phyloP scores from a whole-genome alignment of 2,329 filamentous ascomycete species.

The Aspergillus carbonarius region DNA sequence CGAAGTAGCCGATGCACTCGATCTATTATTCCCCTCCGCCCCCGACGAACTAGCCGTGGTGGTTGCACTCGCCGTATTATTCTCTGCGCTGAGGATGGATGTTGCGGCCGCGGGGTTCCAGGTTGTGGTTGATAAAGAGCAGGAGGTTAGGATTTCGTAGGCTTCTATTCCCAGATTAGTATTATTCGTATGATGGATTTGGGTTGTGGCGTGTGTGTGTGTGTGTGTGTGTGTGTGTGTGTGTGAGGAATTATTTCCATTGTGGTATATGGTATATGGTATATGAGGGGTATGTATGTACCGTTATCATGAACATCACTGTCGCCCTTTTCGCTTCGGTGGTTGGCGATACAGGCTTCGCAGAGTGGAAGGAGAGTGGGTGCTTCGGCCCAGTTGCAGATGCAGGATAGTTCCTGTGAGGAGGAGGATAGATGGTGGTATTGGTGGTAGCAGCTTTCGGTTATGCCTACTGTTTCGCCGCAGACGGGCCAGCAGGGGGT shows the following conservation, averaged over 20 bases:
- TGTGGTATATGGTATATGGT: too few species aligned
- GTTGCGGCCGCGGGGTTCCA: conserved; percentile 27
- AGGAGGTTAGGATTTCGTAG: conserved; percentile 31
- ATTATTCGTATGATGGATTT: too few species aligned
- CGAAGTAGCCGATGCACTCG: background rate
- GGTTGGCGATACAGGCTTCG: conserved; percentile 34
- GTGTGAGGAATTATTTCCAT: too few species aligned
- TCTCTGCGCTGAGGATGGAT: conserved; percentile 7
- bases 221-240: too few species aligned
- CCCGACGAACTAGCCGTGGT: background rate
- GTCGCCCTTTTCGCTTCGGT: conserved; percentile 22
- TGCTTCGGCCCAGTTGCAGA: conserved; percentile 29
- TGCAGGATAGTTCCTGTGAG: conserved; percentile 26
- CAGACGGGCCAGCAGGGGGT: conserved; percentile 28
- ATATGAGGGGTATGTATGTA: conserved; percentile 12
- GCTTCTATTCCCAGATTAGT: conserved; percentile 27
- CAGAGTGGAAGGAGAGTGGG: conserved; percentile 30
- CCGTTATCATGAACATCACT: conserved; percentile 26
- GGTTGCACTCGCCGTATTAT: background rate
- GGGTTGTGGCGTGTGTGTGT: too few species aligned
- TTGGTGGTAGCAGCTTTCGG: conserved; percentile 25
- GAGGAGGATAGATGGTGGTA: conserved; percentile 15
- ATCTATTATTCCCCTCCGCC: background rate
- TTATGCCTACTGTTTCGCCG: conserved; percentile 23
- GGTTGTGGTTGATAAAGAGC: conserved; percentile 28